phyloP scores from a whole-genome alignment of 257 asterid genomes.

The Mitragyna speciosa region DNA sequence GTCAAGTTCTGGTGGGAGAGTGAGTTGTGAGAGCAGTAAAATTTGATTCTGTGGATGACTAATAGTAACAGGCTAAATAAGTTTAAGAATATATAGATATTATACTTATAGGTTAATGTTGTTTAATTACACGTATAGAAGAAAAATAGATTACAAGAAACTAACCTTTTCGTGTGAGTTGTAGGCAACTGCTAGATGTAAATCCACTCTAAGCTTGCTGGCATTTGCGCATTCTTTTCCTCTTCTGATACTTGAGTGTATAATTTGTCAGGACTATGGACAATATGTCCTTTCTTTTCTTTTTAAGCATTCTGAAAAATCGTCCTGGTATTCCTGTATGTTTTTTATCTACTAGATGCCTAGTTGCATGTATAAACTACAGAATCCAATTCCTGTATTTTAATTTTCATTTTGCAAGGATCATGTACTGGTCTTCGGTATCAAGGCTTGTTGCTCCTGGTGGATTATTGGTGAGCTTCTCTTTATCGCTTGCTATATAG shows the following conservation, averaged over 20 bases:
- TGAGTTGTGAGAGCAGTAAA: neutral
- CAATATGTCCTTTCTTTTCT: neutral
- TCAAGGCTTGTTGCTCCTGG: constrained; percentile 80
- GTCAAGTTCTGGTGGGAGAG: neutral
- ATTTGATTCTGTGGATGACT: neutral
- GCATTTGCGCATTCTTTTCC: neutral
- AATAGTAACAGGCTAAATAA: neutral
- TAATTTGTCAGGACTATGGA: neutral
- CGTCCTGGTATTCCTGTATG: neutral
- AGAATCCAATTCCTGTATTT: no score
- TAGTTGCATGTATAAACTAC: neutral
- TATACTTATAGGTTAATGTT: neutral
- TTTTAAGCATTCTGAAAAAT: neutral
- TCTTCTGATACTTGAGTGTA: neutral
- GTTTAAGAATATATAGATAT: neutral
- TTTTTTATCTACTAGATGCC: neutral
- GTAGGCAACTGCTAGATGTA: neutral
- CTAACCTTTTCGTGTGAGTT: neutral
- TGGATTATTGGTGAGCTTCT: constrained; percentile 79
- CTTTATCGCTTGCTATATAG: neutral
- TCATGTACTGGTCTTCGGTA: constrained; percentile 89
- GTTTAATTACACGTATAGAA: neutral
- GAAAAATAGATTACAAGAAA: neutral
- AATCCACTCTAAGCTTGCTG: neutral
- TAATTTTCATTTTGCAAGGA: constrained; percentile 44